Conservation (phyloP, 176 grass and related monocot species). For the Cenchrus americanus region DNA sequence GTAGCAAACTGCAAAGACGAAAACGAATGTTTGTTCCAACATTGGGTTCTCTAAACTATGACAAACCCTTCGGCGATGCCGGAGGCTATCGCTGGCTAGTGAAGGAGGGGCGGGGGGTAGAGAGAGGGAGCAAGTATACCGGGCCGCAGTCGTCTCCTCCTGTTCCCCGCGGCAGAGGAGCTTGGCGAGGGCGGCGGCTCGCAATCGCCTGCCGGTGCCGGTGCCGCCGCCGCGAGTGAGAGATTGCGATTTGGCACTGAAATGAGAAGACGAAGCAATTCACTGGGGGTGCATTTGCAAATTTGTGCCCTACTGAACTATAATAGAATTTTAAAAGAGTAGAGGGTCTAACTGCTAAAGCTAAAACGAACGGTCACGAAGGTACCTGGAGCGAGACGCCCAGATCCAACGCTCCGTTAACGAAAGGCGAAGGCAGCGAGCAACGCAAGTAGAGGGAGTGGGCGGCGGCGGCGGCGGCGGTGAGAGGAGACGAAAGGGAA, state of each 20-base stretch:
- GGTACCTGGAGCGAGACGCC: not conserved
- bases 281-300: not conserved
- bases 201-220: not conserved
- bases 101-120: not conserved
- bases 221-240: not conserved
- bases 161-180: not conserved
- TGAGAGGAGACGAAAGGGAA: conserved; percentile 12
- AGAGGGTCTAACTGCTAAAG: not conserved
- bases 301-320: conserved; percentile 20
- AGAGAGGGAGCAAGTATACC: not conserved
- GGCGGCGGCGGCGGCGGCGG: conserved; percentile 31
- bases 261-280: not conserved
- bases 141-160: not conserved
- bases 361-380: not conserved
- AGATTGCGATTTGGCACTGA: conserved; percentile 9
- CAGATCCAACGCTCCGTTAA: conserved; percentile 17
- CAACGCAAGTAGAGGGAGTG: not conserved
- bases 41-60: not conserved
- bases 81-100: not conserved
- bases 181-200: not conserved
- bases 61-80: not conserved
- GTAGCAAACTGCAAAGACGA: not conserved
- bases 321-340: not conserved
- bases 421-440: not conserved
- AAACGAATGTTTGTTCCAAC: not conserved